Evolutionary conservation across 495 filamentous ascomycete genomes (phyloP).

Genomic region (Hypoxylon lenormandii): DNA sequence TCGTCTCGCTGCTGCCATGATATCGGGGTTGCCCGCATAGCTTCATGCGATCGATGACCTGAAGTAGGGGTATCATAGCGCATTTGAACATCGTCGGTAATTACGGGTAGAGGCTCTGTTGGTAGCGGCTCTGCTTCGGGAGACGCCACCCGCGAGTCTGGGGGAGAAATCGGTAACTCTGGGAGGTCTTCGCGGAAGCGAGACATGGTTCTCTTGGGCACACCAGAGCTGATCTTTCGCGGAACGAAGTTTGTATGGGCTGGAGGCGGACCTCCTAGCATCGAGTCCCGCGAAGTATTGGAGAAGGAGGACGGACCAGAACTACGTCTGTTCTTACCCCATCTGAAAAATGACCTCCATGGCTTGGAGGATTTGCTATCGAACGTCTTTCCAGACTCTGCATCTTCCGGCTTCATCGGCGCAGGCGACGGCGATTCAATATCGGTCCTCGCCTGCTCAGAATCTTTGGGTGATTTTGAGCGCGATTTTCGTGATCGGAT

Average conservation of each 20-base stretch:
- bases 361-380: constrained; percentile 61
- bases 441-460: constrained; percentile 26
- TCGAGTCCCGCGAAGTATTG: constrained; percentile 86
- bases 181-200: constrained; percentile 94
- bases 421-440: constrained; percentile 49
- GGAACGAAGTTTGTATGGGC: constrained; percentile 49
- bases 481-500: constrained; percentile 55
- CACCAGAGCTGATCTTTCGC: constrained; percentile 55
- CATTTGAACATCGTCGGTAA: constrained; percentile 47
- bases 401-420: constrained; percentile 53
- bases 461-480: constrained; percentile 52
- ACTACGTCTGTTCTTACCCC: constrained; percentile 69
- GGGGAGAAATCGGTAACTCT: constrained; percentile 82
- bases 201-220: constrained; percentile 81
- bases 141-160: constrained; percentile 82
- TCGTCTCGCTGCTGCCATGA: constrained; percentile 59
- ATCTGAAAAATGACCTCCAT: constrained; percentile 81
- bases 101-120: constrained; percentile 50
- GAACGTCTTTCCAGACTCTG: constrained; percentile 52
- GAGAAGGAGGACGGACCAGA: constrained; percentile 75
- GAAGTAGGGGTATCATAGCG: constrained; percentile 64
- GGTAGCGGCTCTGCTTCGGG: constrained; percentile 66
- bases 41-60: constrained; percentile 56
- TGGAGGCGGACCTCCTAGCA: constrained; percentile 56
- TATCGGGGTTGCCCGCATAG: constrained; percentile 58